These are phyloP conservation scores for Aspergillus felis DNA, from an alignment of 2,329 filamentous ascomycete genomes.

Conservation along the genomic window DNA sequence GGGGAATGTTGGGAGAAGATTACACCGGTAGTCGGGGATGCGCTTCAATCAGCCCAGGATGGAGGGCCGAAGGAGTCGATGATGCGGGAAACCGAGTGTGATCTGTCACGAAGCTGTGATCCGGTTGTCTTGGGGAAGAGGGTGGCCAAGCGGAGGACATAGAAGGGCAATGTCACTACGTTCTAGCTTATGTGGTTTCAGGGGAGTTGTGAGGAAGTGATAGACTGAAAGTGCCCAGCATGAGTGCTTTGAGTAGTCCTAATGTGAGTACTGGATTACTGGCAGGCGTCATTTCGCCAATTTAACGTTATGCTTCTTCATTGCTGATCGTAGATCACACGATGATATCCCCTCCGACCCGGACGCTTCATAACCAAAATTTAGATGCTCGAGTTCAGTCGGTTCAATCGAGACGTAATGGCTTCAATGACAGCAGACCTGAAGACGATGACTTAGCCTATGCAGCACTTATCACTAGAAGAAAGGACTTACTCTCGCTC, in stretches of 20 bases:
- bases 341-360: not conserved
- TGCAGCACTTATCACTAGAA: not conserved
- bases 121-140: not conserved
- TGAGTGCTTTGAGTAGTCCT: not conserved
- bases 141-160: not conserved
- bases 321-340: not conserved
- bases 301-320: not conserved
- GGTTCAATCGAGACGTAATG: conserved; percentile 39
- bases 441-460: conserved; percentile 7
- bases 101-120: not conserved
- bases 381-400: conserved; percentile 35
- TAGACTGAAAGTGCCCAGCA: not conserved
- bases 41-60: not conserved
- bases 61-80: not conserved
- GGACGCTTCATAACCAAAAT: not conserved
- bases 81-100: not conserved
- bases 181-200: not conserved
- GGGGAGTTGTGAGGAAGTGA: not conserved
- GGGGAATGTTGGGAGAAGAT: conserved; percentile 12
- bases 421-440: conserved; percentile 43
- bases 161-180: not conserved
- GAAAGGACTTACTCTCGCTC: conserved; percentile 42
- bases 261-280: not conserved
- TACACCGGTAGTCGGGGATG: conserved; percentile 1
- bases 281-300: not conserved